Percentiles rank a stretch among this genome's conserved stretches.
These are phyloP conservation scores for Neurospora sp. DNA, from an alignment of 495 filamentous ascomycete species.

Conservation along the genomic window DNA sequence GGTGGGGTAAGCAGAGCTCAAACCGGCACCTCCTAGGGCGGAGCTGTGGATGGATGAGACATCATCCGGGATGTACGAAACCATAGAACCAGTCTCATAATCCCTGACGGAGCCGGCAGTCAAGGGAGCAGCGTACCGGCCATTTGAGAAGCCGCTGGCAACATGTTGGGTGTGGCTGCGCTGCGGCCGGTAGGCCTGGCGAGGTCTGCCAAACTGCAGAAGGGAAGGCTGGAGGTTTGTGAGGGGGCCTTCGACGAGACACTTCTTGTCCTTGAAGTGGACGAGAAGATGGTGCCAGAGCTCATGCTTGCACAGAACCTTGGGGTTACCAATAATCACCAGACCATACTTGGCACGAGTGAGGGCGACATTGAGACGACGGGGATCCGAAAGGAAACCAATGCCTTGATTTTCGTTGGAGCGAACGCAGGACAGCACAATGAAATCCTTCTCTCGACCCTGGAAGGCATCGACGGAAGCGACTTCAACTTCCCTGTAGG, in stretches of 20 bases:
- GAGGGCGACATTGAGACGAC: slow-evolving; percentile 96
- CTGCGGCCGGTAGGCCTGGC: slow-evolving; percentile 82
- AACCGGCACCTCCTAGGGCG: slow-evolving; percentile 70
- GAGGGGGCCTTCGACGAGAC: slow-evolving; percentile 92
- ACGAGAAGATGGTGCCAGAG: slow-evolving; percentile 94
- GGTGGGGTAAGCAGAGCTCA: slow-evolving; percentile 73
- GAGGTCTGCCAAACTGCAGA: slow-evolving; percentile 89
- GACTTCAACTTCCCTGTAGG: slow-evolving; percentile 98
- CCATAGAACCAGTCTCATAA: slow-evolving; percentile 78
- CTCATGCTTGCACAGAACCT: slow-evolving; percentile 95
- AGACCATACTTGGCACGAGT: slow-evolving; percentile 94
- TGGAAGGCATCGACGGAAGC: slow-evolving; percentile 99
- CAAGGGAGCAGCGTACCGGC: slow-evolving; percentile 29
- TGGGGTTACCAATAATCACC: slow-evolving; percentile 95
- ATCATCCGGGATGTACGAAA: slow-evolving; percentile 94
- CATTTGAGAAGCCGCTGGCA: slow-evolving; percentile 57
- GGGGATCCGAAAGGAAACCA: slow-evolving; percentile 95
- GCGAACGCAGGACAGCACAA: slow-evolving; percentile 94
- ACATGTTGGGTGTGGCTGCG: slow-evolving; percentile 55
- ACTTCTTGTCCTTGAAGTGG: slow-evolving; percentile 96
- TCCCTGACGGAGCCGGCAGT: slow-evolving; percentile 51
- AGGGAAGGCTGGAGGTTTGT: slow-evolving; percentile 91
- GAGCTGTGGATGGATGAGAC: slow-evolving; percentile 93
- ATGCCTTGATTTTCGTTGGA: slow-evolving; percentile 99
- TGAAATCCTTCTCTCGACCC: slow-evolving; percentile 98